phyloP scores from a whole-genome alignment of 2,329 filamentous ascomycete genomes.

The Blastomyces percursus region DNA sequence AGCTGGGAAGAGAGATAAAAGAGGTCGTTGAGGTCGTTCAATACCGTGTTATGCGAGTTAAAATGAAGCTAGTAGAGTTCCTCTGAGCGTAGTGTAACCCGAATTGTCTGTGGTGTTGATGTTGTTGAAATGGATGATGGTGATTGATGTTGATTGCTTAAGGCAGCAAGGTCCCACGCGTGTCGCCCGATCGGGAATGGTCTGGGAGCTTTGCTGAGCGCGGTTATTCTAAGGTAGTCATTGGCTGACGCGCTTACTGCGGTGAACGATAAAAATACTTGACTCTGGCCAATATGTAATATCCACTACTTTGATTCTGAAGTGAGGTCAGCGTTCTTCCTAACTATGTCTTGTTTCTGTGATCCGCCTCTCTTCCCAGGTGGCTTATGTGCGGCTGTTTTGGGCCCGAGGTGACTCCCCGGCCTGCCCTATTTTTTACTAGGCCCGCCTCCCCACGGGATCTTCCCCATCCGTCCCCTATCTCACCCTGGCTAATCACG shows the following conservation, averaged over 20 bases:
- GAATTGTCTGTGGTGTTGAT: background rate
- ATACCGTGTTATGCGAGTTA: background rate
- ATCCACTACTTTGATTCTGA: background rate
- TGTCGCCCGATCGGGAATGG: constrained; percentile 13
- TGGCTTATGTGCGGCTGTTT: background rate
- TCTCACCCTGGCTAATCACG: background rate
- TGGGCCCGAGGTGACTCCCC: background rate
- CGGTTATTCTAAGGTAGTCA: background rate
- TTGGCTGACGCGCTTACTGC: background rate
- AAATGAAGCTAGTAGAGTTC: background rate
- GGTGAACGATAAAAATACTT: too few species aligned
- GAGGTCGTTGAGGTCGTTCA: background rate
- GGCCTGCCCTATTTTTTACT: background rate
- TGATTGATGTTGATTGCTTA: background rate
- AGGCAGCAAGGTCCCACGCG: constrained; percentile 12
- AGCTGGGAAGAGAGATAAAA: background rate
- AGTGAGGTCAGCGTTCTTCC: background rate
- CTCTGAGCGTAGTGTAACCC: background rate
- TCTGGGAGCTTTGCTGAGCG: background rate
- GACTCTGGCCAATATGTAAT: too few species aligned
- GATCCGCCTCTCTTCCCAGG: background rate
- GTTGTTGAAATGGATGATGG: background rate
- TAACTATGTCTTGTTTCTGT: background rate
- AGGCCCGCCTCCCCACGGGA: background rate
- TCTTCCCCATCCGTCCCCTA: background rate